Evolutionary conservation across 192 early-diverging fungal species (phyloP), one percentile per base, ranked within the genome.

Genomic region (Linnemannia elongata): DNA sequence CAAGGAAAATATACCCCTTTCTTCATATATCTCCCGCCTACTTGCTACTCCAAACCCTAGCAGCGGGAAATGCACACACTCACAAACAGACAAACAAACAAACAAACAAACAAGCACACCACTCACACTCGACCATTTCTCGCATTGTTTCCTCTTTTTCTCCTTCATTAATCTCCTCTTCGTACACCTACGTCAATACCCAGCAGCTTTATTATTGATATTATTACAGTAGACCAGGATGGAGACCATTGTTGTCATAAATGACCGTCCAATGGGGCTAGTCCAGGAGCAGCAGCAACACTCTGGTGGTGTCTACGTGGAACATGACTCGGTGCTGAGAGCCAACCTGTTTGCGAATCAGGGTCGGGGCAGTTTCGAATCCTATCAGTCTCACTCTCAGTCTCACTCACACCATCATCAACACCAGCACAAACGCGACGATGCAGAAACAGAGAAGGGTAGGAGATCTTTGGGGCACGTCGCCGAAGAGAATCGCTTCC

Each of bases 321-420:
- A 81, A 7, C 60, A 30, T 38, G 33, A 44, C 73, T 75, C 81
- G 15, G 75, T 63, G 20, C 33, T 73, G 24, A 39, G 71, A 38
- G 55, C 79, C 63, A 75, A 80, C 30, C 72, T 80, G 20, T 39
- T 73, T 54, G 44, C 66, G 60, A 66, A 55, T 69, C 79, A 74
- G 45, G 60, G 72, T 72, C 79, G 63, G 79, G 42, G 45, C 74
- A 47, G 30, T 74, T 66, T 74, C 60, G 79, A 74, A 74, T 75
- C 63, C 41, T 36, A 44, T 66, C 57, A 72, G 22, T 49, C 72
- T 22, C 76, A 35, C 39, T 30, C 10, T 39, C n/a, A 24, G 1
- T 27, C 22, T n/a, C 57, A 63, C 9, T 1, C 9, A 13, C 60
- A 66, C n/a, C 27, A 30, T 13, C 60, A 33, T 3, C 30, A 30